These are phyloP conservation scores for Mycena indigotica DNA, from an alignment of 768 basidiomycete species.

Conservation along the genomic window DNA sequence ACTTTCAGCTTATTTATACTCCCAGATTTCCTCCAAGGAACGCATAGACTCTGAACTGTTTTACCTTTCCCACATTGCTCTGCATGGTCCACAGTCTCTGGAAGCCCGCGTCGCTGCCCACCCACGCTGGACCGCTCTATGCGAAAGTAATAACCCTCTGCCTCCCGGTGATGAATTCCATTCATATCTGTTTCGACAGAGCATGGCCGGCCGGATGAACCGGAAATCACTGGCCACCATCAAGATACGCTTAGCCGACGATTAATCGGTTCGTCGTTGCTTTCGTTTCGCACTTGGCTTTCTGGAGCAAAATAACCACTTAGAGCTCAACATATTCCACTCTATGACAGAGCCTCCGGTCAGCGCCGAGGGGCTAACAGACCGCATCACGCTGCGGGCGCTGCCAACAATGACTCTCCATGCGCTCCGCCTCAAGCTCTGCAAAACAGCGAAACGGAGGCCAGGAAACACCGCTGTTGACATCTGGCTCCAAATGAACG, in stretches of 20 bases:
- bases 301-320: neutral
- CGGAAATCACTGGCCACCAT: conserved; percentile 26
- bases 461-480: conserved; percentile 36
- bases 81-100: conserved; percentile 44
- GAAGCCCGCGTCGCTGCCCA: conserved; percentile 50
- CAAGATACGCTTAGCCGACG: conserved; percentile 60
- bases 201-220: conserved; percentile 55
- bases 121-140: conserved; percentile 67
- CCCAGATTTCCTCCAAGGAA: conserved; percentile 68
- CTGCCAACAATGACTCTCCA: conserved; percentile 71
- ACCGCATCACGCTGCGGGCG: conserved; percentile 49
- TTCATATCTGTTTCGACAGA: conserved; percentile 38
- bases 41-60: conserved; percentile 81
- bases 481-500: conserved; percentile 61
- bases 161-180: conserved; percentile 6
- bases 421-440: conserved; percentile 63
- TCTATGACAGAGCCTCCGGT: conserved; percentile 21
- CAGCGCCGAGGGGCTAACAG: conserved; percentile 10
- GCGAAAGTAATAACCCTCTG: conserved; percentile 50
- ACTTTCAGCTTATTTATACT: neutral
- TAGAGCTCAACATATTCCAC: conserved; percentile 34
- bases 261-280: conserved; percentile 55
- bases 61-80: conserved; percentile 70
- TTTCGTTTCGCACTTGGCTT: neutral
- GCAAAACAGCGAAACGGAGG: conserved; percentile 47